Evolutionary conservation across 805 yeast genomes (phyloP), one percentile per base, ranked within the genome.

Genomic region (Debaryomyces castellii): DNA sequence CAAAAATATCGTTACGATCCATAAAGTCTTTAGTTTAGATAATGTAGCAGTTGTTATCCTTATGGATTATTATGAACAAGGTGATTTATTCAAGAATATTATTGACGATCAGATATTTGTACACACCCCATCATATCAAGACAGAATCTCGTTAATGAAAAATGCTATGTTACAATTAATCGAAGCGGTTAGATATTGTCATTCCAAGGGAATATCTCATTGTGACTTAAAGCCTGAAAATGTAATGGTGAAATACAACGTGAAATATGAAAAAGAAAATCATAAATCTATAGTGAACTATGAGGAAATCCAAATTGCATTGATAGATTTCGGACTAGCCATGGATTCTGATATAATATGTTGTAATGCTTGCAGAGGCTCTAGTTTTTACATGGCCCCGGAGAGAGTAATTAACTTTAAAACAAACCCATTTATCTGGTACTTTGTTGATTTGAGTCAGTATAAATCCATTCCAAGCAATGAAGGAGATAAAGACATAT

Each of bases 321-420:
- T 84, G 49, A 92, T 95, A 30, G 99, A 92, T 68, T 92, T 94
- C 66, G 98, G 98, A 4, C 73, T 92, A 18, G 90, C 97, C 18
- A 80, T 92, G 47, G 76, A 78, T 40, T 75, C 78, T 9, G 67
- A 73, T 34, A 66, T 59, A 46, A 76, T 86, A 33, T 80, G 83
- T 50, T 79, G 85, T 50, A 85, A 86, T 55, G 81, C 83, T 17
- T 89, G 96, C 52, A 79, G 95, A 46, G 97, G 97, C 1, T 85
- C 92, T 6, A 78, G 87, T 20, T 91, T 88, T 64, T 90, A 90
- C 67, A 90, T 91, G 97, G 87, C 96, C 0, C 97, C 97, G 6
- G 97, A 90, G 63, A 69, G 94, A 59, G 63, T 82, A n/a, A 66
- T 71, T 17, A 76, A 78, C 52, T 74, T 69, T 39, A 58, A 63